These are phyloP conservation scores for Strobilomyces dryophilus DNA, from an alignment of 768 basidiomycete genomes.

Conservation along the genomic window DNA sequence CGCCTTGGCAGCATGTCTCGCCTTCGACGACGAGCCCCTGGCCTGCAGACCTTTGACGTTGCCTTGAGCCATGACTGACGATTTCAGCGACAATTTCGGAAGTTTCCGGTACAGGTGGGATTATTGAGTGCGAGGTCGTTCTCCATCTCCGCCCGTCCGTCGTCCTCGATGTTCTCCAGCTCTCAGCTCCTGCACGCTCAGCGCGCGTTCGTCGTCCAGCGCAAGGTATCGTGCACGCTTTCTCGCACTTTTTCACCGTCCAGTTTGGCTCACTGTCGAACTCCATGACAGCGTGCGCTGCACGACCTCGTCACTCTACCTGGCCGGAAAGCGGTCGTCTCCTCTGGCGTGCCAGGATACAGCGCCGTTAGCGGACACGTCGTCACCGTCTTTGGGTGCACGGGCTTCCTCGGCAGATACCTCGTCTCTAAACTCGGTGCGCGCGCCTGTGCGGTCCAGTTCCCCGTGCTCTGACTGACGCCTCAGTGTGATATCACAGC, in stretches of 20 bases:
- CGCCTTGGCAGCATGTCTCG: conserved; percentile 60
- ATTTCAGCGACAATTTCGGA: conserved; percentile 20
- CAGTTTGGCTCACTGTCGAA: background rate
- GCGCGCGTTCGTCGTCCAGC: conserved; percentile 42
- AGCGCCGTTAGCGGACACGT: conserved; percentile 87
- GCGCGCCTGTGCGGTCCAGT: conserved; percentile 5
- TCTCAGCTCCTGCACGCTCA: conserved; percentile 50
- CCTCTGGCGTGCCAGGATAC: conserved; percentile 76
- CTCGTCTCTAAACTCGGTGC: conserved; percentile 89
- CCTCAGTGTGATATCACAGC: conserved; percentile 45
- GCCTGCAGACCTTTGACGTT: conserved; percentile 72
- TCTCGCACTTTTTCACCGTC: background rate
- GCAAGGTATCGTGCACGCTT: conserved; percentile 36
- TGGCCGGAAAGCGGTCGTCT: conserved; percentile 59
- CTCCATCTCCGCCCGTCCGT: conserved; percentile 8
- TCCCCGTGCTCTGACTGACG: background rate
- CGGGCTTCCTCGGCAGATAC: conserved; percentile 93
- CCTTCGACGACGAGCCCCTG: conserved; percentile 43
- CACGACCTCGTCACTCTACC: conserved; percentile 69
- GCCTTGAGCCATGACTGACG: conserved; percentile 65
- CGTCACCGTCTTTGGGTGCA: conserved; percentile 96
- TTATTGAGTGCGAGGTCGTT: background rate
- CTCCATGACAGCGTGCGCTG: conserved; percentile 53
- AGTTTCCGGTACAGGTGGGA: conserved; percentile 21
- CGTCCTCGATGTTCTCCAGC: conserved; percentile 39